These are phyloP conservation scores for Trichomonascaceae sp. DNA, from an alignment of 1,139 yeast species.

Conservation along the genomic window DNA sequence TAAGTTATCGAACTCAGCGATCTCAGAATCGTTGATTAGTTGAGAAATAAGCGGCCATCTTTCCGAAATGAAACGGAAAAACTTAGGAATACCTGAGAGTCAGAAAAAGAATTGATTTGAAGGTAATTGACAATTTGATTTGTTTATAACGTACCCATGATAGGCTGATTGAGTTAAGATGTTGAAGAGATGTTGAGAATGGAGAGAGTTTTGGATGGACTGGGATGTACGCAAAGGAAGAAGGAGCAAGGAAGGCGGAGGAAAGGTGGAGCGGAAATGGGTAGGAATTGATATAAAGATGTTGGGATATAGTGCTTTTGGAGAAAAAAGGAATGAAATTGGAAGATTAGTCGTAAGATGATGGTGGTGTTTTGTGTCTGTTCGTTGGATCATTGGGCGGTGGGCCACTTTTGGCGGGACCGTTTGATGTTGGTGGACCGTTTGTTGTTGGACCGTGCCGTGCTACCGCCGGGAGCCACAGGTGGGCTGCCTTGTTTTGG, in stretches of 20 bases:
- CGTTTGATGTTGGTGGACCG: too few relatives aligned
- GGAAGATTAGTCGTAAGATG: too few relatives aligned
- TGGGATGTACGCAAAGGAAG: background rate
- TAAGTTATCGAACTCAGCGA: constrained; percentile 92
- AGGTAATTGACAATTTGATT: background rate
- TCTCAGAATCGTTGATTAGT: constrained; percentile 72
- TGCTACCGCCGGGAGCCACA: too few relatives aligned
- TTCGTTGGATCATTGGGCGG: too few relatives aligned
- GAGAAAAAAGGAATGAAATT: too few relatives aligned
- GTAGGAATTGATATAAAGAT: background rate
- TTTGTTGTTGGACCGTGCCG: too few relatives aligned
- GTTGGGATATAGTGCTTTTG: too few relatives aligned
- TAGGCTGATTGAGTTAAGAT: background rate
- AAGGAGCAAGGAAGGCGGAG: background rate
- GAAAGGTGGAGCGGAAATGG: background rate
- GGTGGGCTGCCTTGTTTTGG: too few relatives aligned
- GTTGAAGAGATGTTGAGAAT: background rate
- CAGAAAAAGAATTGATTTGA: background rate
- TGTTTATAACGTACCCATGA: background rate
- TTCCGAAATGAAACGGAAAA: constrained; percentile 93
- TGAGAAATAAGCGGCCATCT: constrained; percentile 98
- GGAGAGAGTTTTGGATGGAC: background rate
- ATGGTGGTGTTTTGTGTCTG: too few relatives aligned
- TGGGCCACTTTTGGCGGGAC: too few relatives aligned
- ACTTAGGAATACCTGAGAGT: constrained; percentile 79